A percentile compares a stretch with the other conserved stretches of the same genome.
phyloP scores from a whole-genome alignment of 106 monocot species.

The Acanthochlamys bracteata region DNA sequence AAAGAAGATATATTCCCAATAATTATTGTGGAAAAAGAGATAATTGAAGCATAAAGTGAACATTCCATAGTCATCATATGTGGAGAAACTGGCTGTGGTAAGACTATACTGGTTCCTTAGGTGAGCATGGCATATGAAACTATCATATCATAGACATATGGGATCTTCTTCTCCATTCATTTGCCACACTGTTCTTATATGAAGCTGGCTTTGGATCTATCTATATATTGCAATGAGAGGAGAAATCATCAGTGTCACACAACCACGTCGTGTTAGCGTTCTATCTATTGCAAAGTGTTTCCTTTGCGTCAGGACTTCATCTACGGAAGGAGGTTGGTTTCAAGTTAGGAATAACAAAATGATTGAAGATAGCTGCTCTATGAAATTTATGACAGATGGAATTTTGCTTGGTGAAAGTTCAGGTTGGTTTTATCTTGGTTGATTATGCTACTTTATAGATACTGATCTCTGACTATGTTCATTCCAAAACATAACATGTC shows the following conservation, averaged over 20 bases:
- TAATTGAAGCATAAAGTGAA: conserved; percentile 95
- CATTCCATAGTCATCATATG: conserved; percentile 79
- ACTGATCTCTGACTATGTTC: background rate
- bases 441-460: background rate
- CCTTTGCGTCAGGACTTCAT: conserved; percentile 63
- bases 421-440: conserved; percentile 36
- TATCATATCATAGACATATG: background rate
- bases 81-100: conserved; percentile 98
- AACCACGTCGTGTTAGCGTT: conserved; percentile 90
- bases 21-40: conserved; percentile 98
- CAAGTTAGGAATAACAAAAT: conserved; percentile 94
- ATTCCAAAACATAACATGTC: background rate
- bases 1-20: conserved; percentile 75
- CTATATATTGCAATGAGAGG: conserved; percentile 29
- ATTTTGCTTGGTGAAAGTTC: conserved; percentile 94
- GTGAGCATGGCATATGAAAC: conserved; percentile 17
- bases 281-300: conserved; percentile 89
- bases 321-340: conserved; percentile 88
- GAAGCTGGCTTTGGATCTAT: conserved; percentile 90
- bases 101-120: conserved; percentile 99
- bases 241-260: conserved; percentile 90
- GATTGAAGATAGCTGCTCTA: conserved; percentile 63
- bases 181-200: conserved; percentile 74
- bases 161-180: too few relatives aligned
- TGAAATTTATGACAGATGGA: conserved; percentile 99